Conservation (phyloP, 345 rosid genomes). For the Populus alba region DNA sequence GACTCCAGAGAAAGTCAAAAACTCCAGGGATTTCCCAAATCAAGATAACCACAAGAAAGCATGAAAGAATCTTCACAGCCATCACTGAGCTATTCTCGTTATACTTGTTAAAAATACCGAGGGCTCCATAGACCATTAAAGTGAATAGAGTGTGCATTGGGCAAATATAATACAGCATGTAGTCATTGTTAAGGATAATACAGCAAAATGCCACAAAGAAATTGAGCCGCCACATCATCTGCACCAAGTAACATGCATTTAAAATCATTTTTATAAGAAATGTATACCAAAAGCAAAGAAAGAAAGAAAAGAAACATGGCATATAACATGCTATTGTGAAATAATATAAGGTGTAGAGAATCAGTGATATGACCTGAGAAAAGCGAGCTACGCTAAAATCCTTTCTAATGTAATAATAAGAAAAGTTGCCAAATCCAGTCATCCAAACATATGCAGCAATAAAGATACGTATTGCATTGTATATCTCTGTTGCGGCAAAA, state of each 20-base stretch:
- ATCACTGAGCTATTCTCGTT: constrained; percentile 91
- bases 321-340: constrained; percentile 7
- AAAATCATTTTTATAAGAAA: constrained; percentile 1
- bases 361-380: constrained; percentile 61
- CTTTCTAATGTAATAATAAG: constrained; percentile 90
- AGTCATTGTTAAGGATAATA: constrained; percentile 88
- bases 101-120: constrained; percentile 78
- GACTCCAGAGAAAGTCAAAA: constrained; percentile 76
- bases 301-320: not conserved
- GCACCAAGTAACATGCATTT: constrained; percentile 37
- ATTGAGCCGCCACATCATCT: constrained; percentile 99
- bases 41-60: constrained; percentile 81
- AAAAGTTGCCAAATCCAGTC: constrained; percentile 98
- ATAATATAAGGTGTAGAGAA: constrained; percentile 1
- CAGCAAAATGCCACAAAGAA: constrained; percentile 89
- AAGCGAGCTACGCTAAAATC: constrained; percentile 93
- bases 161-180: constrained; percentile 91
- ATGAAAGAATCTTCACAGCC: constrained; percentile 71
- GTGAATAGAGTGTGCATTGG: constrained; percentile 99
- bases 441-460: constrained; percentile 99
- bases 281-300: not conserved
- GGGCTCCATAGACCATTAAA: constrained; percentile 88
- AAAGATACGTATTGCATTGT: constrained; percentile 89
- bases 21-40: constrained; percentile 94
- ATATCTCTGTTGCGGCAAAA: constrained; percentile 91